Evolutionary conservation across 805 yeast genomes (phyloP), one percentile per base, ranked within the genome.

Genomic region (Ogataea kodamae): DNA sequence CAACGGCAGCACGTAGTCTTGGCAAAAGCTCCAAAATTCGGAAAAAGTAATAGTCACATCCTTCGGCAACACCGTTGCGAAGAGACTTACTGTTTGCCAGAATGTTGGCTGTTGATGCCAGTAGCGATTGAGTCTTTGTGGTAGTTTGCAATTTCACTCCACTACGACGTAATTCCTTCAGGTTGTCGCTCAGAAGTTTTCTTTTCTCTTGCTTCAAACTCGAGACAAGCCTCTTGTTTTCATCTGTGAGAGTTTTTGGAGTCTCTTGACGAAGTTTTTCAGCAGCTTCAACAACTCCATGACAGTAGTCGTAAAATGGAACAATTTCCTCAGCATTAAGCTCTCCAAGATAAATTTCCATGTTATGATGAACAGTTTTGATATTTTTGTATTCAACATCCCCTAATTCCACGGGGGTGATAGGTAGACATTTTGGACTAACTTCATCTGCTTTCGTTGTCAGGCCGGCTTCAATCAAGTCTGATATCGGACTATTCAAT

Each of bases 161-260:
- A 52, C 85, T 75, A 38, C 78, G 64, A 52, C 77, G 74, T 34
- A 90, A 62, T 45, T 85, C 92, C 42, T 78, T 77, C 40, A 92
- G 60, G 0, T 88, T 73, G 37, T 80, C 86, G 59, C 92, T 82
- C 34, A 94, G 62, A 5, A 88, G 59, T 45, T 81, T 82, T 40
- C 79, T 68, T 60, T 92, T 92, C 50, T 86, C 90, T n/a, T 80
- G 70, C 50, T 81, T 84, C 58, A 92, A 65, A 5, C 86, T 70
- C 2, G 88, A 79, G 22, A 81, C 59, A 1, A 65, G 52, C 54
- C 82, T 82, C 61, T 88, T 87, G 44, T 76, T 78, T 22, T 83
- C 94, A 34, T 89, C 86, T 4, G 73, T 80, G 45, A 70, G 65
- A 3, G 64, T 70, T 2, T 62, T 60, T 1, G 98, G 98, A 0